Percentiles rank a stretch among this genome's conserved stretches.
phyloP scores from a whole-genome alignment of 495 filamentous ascomycete genomes.

The Talaromyces thailandensis region DNA sequence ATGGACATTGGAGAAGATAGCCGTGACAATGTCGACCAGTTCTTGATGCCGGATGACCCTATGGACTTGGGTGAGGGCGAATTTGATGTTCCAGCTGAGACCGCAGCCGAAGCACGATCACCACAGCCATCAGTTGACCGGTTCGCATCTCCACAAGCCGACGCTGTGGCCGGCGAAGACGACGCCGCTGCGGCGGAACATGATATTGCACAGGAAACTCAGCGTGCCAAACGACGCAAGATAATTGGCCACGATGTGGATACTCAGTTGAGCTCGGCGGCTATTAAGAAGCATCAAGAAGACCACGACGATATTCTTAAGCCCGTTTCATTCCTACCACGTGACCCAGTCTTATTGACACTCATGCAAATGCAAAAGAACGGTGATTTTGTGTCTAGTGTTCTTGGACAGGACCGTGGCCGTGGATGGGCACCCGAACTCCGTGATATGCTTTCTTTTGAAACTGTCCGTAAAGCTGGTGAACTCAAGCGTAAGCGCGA shows the following conservation, averaged over 20 bases:
- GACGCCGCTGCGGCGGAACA: slow-evolving; percentile 42
- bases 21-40: slow-evolving; percentile 21
- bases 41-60: slow-evolving; percentile 24
- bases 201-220: slow-evolving; percentile 48
- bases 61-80: slow-evolving; percentile 36
- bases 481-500: slow-evolving; percentile 93
- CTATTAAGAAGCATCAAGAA: slow-evolving; percentile 71
- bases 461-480: slow-evolving; percentile 63
- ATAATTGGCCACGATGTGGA: slow-evolving; percentile 60
- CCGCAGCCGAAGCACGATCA: slow-evolving; percentile 30
- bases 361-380: slow-evolving; percentile 86
- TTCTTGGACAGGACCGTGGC: slow-evolving; percentile 67
- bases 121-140: slow-evolving; percentile 38
- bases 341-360: slow-evolving; percentile 75
- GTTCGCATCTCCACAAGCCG: slow-evolving; percentile 48
- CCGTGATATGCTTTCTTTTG: slow-evolving; percentile 72
- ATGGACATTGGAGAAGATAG: slow-evolving; percentile 26
- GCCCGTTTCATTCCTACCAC: slow-evolving; percentile 66
- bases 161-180: slow-evolving; percentile 35
- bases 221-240: slow-evolving; percentile 68
- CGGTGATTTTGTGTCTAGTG: slow-evolving; percentile 72
- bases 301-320: slow-evolving; percentile 75
- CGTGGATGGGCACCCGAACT: slow-evolving; percentile 86
- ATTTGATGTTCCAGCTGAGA: slow-evolving; percentile 49
- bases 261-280: slow-evolving; percentile 44